Percentiles rank a stretch among this genome's conserved stretches.
phyloP scores from a whole-genome alignment of 176 grass and related monocot genomes.

The Cocos nucifera region DNA sequence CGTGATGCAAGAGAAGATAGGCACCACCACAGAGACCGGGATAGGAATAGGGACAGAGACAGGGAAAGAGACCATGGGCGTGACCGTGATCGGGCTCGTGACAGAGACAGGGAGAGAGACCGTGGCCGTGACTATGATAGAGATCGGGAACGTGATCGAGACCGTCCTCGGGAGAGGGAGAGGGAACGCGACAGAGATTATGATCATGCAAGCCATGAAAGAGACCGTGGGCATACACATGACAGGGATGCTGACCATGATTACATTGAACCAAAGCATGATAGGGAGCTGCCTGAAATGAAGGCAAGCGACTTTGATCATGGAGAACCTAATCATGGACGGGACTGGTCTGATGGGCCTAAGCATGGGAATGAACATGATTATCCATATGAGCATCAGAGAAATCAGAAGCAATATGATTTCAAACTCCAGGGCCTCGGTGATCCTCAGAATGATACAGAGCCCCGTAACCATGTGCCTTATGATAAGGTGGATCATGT shows the following conservation, averaged over 20 bases:
- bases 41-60: slow-evolving; percentile 34
- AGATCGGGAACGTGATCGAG: slow-evolving; percentile 20
- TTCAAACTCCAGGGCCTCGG: slow-evolving; percentile 8
- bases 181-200: slow-evolving; percentile 41
- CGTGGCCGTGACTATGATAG: slow-evolving; percentile 13
- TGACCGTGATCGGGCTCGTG: slow-evolving; percentile 6
- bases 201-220: slow-evolving; percentile 19
- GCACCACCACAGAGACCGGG: slow-evolving; percentile 49
- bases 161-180: slow-evolving; percentile 53
- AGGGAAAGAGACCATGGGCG: too few relatives aligned
- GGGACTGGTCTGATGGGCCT: slow-evolving; percentile 6
- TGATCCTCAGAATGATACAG: slow-evolving; percentile 31
- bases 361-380: slow-evolving; percentile 39
- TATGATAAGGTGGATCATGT: slow-evolving; percentile 14
- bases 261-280: slow-evolving; percentile 37
- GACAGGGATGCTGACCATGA: slow-evolving; percentile 36
- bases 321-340: not conserved
- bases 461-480: slow-evolving; percentile 21
- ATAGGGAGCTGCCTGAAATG: slow-evolving; percentile 33
- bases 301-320: slow-evolving; percentile 5
- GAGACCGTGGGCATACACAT: slow-evolving; percentile 29
- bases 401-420: slow-evolving; percentile 28
- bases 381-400: slow-evolving; percentile 46
- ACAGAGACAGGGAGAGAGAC: slow-evolving; percentile 44
- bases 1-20: slow-evolving; percentile 68